Evolutionary conservation across 2,329 filamentous ascomycete species (phyloP).

Genomic region (Venturia pyrina): DNA sequence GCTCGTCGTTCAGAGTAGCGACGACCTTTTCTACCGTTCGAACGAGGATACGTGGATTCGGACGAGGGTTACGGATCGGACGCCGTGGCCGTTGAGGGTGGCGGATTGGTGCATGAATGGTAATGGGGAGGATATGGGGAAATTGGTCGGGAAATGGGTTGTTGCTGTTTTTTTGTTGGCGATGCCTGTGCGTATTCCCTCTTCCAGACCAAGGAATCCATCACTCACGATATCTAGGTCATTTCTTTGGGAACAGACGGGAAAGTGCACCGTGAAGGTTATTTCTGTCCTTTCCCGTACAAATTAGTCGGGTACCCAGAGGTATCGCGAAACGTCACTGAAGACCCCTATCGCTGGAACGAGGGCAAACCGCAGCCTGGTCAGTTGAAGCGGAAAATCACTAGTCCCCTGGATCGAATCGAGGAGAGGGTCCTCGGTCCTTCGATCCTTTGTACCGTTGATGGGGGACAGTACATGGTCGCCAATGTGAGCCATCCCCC

Average conservation of each 20-base stretch:
- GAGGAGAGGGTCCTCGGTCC: constrained; percentile 21
- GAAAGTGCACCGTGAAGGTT: constrained; percentile 17
- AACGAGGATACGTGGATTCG: constrained; percentile 21
- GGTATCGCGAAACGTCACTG: constrained; percentile 19
- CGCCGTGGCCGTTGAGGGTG: constrained; percentile 20
- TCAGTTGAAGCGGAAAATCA: constrained; percentile 2
- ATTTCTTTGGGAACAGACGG: not conserved
- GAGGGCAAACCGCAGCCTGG: not conserved
- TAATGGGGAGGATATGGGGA: constrained; percentile 15
- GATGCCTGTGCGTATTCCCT: constrained; percentile 15
- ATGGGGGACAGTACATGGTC: not conserved
- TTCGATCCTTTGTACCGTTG: constrained; percentile 22
- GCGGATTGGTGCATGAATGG: constrained; percentile 25
- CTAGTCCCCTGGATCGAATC: constrained; percentile 18
- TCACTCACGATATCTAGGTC: not conserved
- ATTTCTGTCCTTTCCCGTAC: constrained; percentile 23
- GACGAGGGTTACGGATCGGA: constrained; percentile 22
- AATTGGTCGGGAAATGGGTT: constrained; percentile 23
- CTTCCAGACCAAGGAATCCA: too few species aligned
- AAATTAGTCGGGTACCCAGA: constrained; percentile 23
- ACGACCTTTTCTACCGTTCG: constrained; percentile 23
- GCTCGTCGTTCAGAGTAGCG: constrained; percentile 23
- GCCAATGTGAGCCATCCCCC: not conserved
- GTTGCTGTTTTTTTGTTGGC: constrained; percentile 19
- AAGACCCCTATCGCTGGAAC: constrained; percentile 17